phyloP scores from a whole-genome alignment of 768 basidiomycete genomes.

The Calocybe indica region DNA sequence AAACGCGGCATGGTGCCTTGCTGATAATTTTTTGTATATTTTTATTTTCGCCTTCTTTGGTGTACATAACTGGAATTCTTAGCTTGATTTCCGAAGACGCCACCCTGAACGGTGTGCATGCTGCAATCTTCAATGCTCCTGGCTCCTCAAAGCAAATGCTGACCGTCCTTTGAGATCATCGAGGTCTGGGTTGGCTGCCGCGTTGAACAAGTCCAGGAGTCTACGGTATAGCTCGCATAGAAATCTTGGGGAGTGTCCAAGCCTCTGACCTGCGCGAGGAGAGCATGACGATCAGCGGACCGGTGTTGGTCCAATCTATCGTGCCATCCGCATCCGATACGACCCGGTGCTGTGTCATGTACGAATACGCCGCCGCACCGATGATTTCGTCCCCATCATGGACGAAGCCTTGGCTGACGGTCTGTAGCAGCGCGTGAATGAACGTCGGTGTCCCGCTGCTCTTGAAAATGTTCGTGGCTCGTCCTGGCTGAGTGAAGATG shows the following conservation, averaged over 20 bases:
- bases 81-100: neutral
- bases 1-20: too few relatives aligned
- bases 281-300: neutral
- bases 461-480: conserved; percentile 44
- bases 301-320: conserved; percentile 38
- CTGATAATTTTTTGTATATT: neutral
- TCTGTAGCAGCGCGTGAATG: conserved; percentile 39
- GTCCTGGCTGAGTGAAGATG: conserved; percentile 40
- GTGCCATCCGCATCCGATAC: conserved; percentile 35
- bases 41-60: neutral
- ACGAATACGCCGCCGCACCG: conserved; percentile 32
- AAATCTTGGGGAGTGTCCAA: conserved; percentile 31
- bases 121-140: conserved; percentile 31
- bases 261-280: conserved; percentile 30
- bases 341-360: conserved; percentile 34
- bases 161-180: conserved; percentile 44
- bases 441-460: conserved; percentile 42
- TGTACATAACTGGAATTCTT: too few relatives aligned
- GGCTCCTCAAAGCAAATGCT: conserved; percentile 39
- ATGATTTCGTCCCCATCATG: conserved; percentile 32
- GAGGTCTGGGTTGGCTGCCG: conserved; percentile 27
- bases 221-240: conserved; percentile 18
- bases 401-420: conserved; percentile 35
- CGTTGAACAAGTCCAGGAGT: neutral
- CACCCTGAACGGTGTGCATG: neutral